phyloP scores from a whole-genome alignment of 768 basidiomycete species.

The Cystofilobasidium capitatum region DNA sequence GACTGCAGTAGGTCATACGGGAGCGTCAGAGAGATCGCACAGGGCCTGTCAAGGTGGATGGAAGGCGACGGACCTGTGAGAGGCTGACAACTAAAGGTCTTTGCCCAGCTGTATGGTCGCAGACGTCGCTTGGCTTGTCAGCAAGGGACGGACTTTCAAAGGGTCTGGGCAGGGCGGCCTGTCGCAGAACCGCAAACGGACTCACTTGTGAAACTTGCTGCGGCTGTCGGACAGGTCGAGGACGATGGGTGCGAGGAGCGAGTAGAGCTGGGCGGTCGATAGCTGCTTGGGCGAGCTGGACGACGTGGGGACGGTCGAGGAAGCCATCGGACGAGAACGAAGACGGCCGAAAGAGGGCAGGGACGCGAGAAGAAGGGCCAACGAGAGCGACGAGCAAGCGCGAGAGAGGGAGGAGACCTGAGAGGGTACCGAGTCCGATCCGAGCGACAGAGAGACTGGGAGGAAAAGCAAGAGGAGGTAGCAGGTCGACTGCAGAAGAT shows the following conservation, averaged over 20 bases:
- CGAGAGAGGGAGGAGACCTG: too few species aligned
- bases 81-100: conserved; percentile 62
- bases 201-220: conserved; percentile 11
- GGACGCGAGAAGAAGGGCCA: too few species aligned
- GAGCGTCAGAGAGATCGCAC: not conserved
- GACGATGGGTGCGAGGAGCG: conserved; percentile 51
- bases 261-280: conserved; percentile 47
- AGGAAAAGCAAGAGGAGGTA: too few species aligned
- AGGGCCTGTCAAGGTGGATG: not conserved
- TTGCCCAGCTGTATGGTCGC: conserved; percentile 75
- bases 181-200: not conserved
- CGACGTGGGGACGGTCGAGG: not conserved
- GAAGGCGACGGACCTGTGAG: conserved; percentile 38
- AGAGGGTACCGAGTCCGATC: too few species aligned
- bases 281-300: conserved; percentile 23
- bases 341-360: too few species aligned
- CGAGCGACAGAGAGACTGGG: too few species aligned
- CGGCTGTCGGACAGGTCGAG: conserved; percentile 39
- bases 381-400: too few species aligned
- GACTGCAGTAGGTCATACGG: conserved; percentile 36
- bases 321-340: not conserved
- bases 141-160: not conserved
- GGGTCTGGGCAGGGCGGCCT: not conserved
- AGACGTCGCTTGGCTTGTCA: not conserved
- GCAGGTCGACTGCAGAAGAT: too few species aligned